A percentile compares a stretch with the other conserved stretches of the same genome.
These are phyloP conservation scores for Amanita molliuscula DNA, from an alignment of 768 basidiomycete genomes.

Conservation along the genomic window DNA sequence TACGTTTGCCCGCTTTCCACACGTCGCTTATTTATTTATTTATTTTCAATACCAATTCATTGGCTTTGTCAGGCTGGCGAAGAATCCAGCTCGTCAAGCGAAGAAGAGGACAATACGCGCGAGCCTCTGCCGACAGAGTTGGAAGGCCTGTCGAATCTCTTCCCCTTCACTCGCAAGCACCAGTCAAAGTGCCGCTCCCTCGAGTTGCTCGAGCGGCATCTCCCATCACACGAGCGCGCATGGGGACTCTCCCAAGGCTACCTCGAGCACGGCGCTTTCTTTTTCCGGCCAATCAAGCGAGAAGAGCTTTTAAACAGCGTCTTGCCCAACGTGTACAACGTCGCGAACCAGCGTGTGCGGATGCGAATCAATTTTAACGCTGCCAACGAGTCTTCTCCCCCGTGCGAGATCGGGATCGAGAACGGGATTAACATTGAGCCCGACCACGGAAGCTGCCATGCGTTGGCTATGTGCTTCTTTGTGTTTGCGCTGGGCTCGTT, in stretches of 20 bases:
- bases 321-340: slow-evolving; percentile 29
- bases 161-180: slow-evolving; percentile 26
- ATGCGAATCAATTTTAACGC: slow-evolving; percentile 8
- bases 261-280: slow-evolving; percentile 33
- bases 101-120: slow-evolving; percentile 15
- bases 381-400: slow-evolving; percentile 2
- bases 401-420: background rate
- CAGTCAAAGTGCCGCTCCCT: slow-evolving; percentile 19
- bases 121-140: slow-evolving; percentile 20
- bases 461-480: slow-evolving; percentile 44
- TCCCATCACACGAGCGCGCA: slow-evolving; percentile 37
- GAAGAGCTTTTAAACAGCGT: slow-evolving; percentile 34
- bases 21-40: background rate
- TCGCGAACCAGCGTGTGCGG: slow-evolving; percentile 10
- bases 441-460: slow-evolving; percentile 10
- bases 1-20: background rate
- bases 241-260: slow-evolving; percentile 29
- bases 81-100: slow-evolving; percentile 17
- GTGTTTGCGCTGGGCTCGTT: slow-evolving; percentile 52
- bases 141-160: slow-evolving; percentile 26
- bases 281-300: slow-evolving; percentile 39
- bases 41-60: background rate
- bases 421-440: slow-evolving; percentile 8
- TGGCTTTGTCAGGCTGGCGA: slow-evolving; percentile 18
- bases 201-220: slow-evolving; percentile 25